Base-by-base conservation (phyloP, 331 rosid genomes). In the Prunus yedoensis region DNA sequence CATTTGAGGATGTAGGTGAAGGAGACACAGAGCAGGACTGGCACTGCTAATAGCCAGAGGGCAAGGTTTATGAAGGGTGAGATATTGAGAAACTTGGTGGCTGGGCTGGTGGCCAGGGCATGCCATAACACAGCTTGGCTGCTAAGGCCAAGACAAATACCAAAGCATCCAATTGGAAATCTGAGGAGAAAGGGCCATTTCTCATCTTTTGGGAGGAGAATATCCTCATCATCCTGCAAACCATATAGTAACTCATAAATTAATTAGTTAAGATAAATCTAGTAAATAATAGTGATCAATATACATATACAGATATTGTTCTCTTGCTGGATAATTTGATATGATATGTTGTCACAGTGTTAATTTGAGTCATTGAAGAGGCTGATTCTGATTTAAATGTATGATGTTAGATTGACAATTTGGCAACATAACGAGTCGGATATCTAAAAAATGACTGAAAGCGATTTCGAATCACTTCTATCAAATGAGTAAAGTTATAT, bases 151-250 rank as follows among this genome's bases (percentile, higher is more conserved):
- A 91, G 91, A 67, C 98, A 91, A 4, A 93, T 91, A 80, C 98
- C 98, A 16, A 77, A 93, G 80, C 95, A 86, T 74, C 95, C 95
- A 2, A 93, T 89, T 1, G 95, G 97, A 25, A 91, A 93, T 49
- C 97, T 83, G 12, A 93, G 97, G 47, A 93, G 98, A 72, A 93
- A 93, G 18, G 98, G 98, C 97, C 95, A 91, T 58, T 10, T 82
- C 74, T 93, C 91, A 62, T 93, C 97, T 85, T 87, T 89, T 10
- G 98, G 98, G 18, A 93, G 98, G 64, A 93, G 98, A 70, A 91
- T 91, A 79, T 93, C 97, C 75, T 91, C 98, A 2, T 66, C 58
- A 27, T 93, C 97, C 98, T 93, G 81, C 65, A 67, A 1, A 73
- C 67, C 43, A 41, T 21, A 63, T 17, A 9, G 23, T 63, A 32